Evolutionary conservation across 2,329 filamentous ascomycete genomes (phyloP).

Genomic region (Monilinia aucupariae): DNA sequence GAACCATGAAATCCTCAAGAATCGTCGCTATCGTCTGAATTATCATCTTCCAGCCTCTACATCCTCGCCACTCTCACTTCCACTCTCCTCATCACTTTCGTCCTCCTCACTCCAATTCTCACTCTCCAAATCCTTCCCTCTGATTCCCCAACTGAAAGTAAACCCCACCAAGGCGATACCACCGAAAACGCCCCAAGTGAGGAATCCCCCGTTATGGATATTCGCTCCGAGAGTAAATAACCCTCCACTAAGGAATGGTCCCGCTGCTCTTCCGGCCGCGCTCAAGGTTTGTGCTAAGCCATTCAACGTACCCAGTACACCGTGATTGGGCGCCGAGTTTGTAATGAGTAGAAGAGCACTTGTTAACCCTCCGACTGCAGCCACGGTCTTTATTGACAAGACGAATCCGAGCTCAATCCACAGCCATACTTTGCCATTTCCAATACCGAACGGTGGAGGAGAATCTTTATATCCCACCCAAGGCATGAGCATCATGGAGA

Average conservation of each 20-base stretch:
- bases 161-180: slow-evolving; percentile 78
- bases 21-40: not conserved
- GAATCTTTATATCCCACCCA: slow-evolving; percentile 75
- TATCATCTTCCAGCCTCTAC: not conserved
- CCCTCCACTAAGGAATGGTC: slow-evolving; percentile 81
- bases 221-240: slow-evolving; percentile 75
- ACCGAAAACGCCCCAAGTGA: slow-evolving; percentile 85
- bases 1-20: not conserved
- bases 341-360: slow-evolving; percentile 92
- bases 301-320: slow-evolving; percentile 83
- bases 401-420: slow-evolving; percentile 77
- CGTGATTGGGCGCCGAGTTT: slow-evolving; percentile 82
- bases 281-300: slow-evolving; percentile 91
- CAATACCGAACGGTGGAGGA: slow-evolving; percentile 50
- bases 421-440: slow-evolving; percentile 62
- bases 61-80: not conserved
- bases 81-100: slow-evolving; percentile 27
- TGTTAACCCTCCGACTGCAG: slow-evolving; percentile 83
- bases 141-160: slow-evolving; percentile 71
- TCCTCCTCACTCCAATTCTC: slow-evolving; percentile 34
- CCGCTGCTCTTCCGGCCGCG: slow-evolving; percentile 80
- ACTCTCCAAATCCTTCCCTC: slow-evolving; percentile 56
- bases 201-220: slow-evolving; percentile 72
- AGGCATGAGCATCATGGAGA: slow-evolving; percentile 83
- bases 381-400: slow-evolving; percentile 82